Evolutionary conservation across 345 rosid species (phyloP), one percentile per base, ranked within the genome.

Genomic region (Populus simonii): DNA sequence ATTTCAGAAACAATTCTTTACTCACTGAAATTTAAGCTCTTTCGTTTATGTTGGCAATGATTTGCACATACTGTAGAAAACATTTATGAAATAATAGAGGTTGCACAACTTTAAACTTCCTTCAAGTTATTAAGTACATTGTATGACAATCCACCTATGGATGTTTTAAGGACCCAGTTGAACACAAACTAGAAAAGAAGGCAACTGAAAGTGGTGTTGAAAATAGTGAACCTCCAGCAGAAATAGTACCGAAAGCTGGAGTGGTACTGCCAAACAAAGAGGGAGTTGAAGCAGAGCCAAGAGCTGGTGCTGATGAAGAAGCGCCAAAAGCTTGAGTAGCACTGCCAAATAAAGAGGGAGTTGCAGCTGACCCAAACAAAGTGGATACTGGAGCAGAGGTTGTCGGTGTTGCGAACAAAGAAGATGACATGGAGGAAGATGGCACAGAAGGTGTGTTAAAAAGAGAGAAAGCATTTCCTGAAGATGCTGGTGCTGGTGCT

Each of bases 401-500:
- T 45, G 88, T 35, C 71, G 98, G 97, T 25, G 96, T 92, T 57
- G 89, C 83, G 79, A 93, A 93, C 53, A 91, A 83, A 80, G 94
- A 89, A 76, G 92, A 81, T 66, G 89, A 43, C 82, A 78, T 71
- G 41, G 87, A 82, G 45, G 86, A 38, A 71, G 89, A 76, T 45
- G 91, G 86, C 69, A 90, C 84, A 74, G 89, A 78, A 29, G 96
- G 97, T 66, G 97, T 89, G 53, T 84, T 79, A 39, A 88, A 86
- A 76, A 91, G 92, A 55, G 97, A 90, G 35, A 90, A 80, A 38
- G 91, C 90, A 80, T 88, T 84, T 71, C 96, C 94, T 73, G 93
- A 88, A 75, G 96, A 82, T 66, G 93, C 66, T 65, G 69, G 36
- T 38, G 88, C 90, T 62, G 96, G 83, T 66, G 93, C 66, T 67